Conservation (phyloP, 768 basidiomycete species). For the Phlebiopsis flavidoalba region DNA sequence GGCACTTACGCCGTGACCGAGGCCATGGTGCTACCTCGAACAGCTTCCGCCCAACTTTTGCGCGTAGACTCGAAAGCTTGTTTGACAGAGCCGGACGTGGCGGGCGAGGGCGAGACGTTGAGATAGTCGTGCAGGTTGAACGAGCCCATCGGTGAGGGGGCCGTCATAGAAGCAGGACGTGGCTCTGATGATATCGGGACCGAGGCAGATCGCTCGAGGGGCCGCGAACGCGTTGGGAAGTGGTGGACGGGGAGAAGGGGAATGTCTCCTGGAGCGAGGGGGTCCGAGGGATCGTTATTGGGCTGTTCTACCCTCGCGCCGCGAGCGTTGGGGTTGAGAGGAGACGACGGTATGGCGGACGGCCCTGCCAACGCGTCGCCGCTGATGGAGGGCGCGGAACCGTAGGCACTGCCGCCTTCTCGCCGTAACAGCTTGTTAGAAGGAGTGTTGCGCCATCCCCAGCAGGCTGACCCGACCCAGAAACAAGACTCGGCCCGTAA, state of each 20-base stretch:
- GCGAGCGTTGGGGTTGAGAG: slow-evolving; percentile 10
- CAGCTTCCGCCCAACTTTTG: slow-evolving; percentile 61
- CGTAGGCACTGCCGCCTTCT: slow-evolving; percentile 38
- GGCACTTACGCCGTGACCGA: slow-evolving; percentile 4
- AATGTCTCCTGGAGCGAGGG: slow-evolving; percentile 9
- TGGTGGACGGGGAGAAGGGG: slow-evolving; percentile 3
- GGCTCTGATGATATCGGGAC: slow-evolving; percentile 5
- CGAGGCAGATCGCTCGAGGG: slow-evolving; percentile 8
- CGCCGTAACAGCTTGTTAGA: slow-evolving; percentile 20
- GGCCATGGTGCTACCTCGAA: slow-evolving; percentile 65
- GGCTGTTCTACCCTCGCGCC: slow-evolving; percentile 22
- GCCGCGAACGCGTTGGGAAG: slow-evolving; percentile 2
- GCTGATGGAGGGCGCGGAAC: slow-evolving; percentile 33
- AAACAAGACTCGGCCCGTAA: slow-evolving; percentile 71
- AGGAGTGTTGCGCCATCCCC: slow-evolving; percentile 12
- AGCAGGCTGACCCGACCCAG: slow-evolving; percentile 24
- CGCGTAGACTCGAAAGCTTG: slow-evolving; percentile 43
- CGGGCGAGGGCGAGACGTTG: slow-evolving; percentile 60
- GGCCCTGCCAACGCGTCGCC: slow-evolving; percentile 12
- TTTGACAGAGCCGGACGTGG: slow-evolving; percentile 26
- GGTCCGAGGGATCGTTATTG: slow-evolving; percentile 29
- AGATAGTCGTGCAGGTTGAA: slow-evolving; percentile 73
- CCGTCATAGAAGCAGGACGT: slow-evolving; percentile 23
- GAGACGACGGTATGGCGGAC: slow-evolving; percentile 2
- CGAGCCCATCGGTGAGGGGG: slow-evolving; percentile 31